Evolutionary conservation across 257 asterid species (phyloP).

Genomic region (Rhazya stricta): DNA sequence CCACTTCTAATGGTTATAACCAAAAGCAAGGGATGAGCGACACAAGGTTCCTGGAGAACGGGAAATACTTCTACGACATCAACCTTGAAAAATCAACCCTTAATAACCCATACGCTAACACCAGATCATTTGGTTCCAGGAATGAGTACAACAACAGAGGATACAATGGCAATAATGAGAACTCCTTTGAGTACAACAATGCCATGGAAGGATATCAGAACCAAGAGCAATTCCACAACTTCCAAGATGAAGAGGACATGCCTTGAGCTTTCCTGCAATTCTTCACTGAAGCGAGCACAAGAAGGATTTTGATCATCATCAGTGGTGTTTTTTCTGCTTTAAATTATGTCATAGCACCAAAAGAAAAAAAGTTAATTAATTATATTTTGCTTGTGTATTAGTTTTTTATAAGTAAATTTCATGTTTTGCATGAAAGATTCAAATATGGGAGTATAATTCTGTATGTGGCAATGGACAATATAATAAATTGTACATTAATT

Average conservation of each 20-base stretch:
- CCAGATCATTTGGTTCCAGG: constrained; percentile 24
- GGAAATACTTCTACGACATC: constrained; percentile 50
- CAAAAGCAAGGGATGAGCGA: constrained; percentile 86
- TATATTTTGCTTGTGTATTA: constrained; percentile 18
- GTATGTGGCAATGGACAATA: constrained; percentile 16
- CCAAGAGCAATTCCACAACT: constrained; percentile 18
- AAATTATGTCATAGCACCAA: constrained; percentile 28
- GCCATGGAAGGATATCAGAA: constrained; percentile 10
- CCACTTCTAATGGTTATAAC: constrained; percentile 21
- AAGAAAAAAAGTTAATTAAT: constrained; percentile 8
- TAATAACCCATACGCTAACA: constrained; percentile 37
- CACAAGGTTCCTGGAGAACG: constrained; percentile 61
- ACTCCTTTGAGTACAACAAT: constrained; percentile 21
- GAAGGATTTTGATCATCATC: constrained; percentile 21
- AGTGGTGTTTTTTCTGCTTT: constrained; percentile 25
- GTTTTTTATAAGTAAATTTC: not conserved
- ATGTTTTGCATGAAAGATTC: constrained; percentile 10
- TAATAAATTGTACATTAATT: constrained; percentile 35
- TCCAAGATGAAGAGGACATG: constrained; percentile 40
- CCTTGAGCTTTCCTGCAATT: constrained; percentile 34
- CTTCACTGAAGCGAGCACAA: not conserved
- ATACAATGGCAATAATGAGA: constrained; percentile 21
- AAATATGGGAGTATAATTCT: constrained; percentile 23
- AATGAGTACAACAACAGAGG: constrained; percentile 28
- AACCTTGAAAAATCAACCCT: constrained; percentile 38